phyloP scores from a whole-genome alignment of 2,329 filamentous ascomycete genomes.

The Fusarium anthophilum region DNA sequence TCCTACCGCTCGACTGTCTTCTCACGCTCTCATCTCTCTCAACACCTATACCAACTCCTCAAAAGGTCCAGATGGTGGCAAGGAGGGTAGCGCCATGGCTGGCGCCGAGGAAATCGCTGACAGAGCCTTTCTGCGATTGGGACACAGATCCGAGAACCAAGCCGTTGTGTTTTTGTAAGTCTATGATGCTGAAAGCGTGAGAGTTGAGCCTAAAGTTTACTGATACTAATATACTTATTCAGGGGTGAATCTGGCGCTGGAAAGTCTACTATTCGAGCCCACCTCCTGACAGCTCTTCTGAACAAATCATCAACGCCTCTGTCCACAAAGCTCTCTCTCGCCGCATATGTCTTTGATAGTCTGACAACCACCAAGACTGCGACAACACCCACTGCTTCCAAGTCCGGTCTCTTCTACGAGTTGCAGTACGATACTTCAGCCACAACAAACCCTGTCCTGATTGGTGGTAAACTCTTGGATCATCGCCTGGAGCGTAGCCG shows the following conservation, averaged over 20 bases:
- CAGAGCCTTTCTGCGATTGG: conserved; percentile 84
- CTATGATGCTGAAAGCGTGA: background rate
- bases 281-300: conserved; percentile 85
- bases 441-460: conserved; percentile 83
- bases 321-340: conserved; percentile 91
- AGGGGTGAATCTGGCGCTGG: conserved; percentile 96
- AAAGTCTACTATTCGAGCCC: conserved; percentile 93
- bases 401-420: conserved; percentile 94
- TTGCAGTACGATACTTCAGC: conserved; percentile 94
- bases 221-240: conserved; percentile 39
- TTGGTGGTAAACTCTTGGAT: conserved; percentile 94
- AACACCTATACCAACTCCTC: conserved; percentile 94
- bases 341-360: conserved; percentile 94
- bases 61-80: conserved; percentile 88
- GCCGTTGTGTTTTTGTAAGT: conserved; percentile 88
- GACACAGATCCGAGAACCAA: conserved; percentile 91
- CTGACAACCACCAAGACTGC: conserved; percentile 97
- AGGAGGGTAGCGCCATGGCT: conserved; percentile 90
- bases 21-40: conserved; percentile 88
- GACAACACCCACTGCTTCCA: conserved; percentile 94
- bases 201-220: conserved; percentile 2
- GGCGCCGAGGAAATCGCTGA: conserved; percentile 92
- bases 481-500: conserved; percentile 92
- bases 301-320: conserved; percentile 92
- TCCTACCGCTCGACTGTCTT: conserved; percentile 88